phyloP scores from a whole-genome alignment of 441 rosid species.

The Populus trichocarpa region DNA sequence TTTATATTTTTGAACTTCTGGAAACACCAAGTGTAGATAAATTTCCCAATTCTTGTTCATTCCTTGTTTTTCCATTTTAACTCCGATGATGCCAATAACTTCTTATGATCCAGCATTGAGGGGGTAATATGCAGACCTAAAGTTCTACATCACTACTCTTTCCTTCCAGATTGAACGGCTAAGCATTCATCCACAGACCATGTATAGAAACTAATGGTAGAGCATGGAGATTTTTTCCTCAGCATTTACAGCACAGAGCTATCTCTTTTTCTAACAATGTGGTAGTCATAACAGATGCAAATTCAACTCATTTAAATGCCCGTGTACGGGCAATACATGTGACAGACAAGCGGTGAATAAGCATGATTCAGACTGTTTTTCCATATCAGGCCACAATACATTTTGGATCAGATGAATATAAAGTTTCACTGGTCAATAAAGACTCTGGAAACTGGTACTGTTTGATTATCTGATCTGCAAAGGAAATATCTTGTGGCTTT shows the following conservation, averaged over 20 bases:
- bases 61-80: slow-evolving; percentile 7
- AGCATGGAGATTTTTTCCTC: not conserved
- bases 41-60: not conserved
- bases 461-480: not conserved
- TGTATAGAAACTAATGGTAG: not conserved
- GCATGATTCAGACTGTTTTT: slow-evolving; percentile 26
- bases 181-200: not conserved
- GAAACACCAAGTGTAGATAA: slow-evolving; percentile 25
- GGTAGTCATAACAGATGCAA: not conserved
- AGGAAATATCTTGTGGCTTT: not conserved
- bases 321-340: slow-evolving; percentile 34
- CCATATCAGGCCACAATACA: not conserved
- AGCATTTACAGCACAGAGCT: slow-evolving; percentile 14
- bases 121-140: too few relatives aligned
- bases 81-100: slow-evolving; percentile 2
- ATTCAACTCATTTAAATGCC: slow-evolving; percentile 7
- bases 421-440: not conserved
- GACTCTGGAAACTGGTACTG: not conserved
- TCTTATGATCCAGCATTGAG: too few relatives aligned
- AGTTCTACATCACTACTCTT: not conserved
- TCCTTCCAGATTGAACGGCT: not conserved
- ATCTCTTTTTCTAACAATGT: slow-evolving; percentile 11
- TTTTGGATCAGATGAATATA: not conserved
- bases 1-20: slow-evolving; percentile 21
- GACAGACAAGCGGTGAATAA: slow-evolving; percentile 26